These are phyloP conservation scores for Pholiota conissans DNA, from an alignment of 768 basidiomycete species.

Conservation along the genomic window DNA sequence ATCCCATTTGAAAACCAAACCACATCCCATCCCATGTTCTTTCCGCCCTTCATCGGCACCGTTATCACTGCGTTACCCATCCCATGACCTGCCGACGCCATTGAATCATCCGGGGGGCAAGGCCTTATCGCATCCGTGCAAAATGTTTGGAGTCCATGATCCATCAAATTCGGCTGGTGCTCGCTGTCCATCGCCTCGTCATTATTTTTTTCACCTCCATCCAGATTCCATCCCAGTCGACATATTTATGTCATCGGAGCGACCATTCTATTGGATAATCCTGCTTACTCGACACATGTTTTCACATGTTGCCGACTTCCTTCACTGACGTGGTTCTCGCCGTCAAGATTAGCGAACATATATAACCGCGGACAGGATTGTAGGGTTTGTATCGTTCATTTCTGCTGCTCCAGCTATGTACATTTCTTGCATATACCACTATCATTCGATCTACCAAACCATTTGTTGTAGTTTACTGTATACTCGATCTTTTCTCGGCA, in stretches of 20 bases:
- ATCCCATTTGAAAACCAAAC: too few relatives aligned
- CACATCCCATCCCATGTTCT: too few relatives aligned
- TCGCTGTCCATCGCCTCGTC: not conserved
- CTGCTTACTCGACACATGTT: not conserved
- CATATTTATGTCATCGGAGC: not conserved
- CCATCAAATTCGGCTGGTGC: not conserved
- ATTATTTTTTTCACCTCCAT: too few relatives aligned
- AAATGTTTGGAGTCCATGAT: too few relatives aligned
- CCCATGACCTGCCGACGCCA: too few relatives aligned
- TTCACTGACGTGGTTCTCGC: not conserved
- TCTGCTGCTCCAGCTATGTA: not conserved
- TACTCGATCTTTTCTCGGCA: not conserved
- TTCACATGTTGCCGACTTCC: constrained; percentile 6
- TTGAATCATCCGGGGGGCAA: too few relatives aligned
- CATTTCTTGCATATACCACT: not conserved
- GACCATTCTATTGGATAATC: not conserved
- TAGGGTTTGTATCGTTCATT: not conserved
- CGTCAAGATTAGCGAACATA: not conserved
- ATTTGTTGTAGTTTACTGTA: not conserved
- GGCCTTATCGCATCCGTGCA: too few relatives aligned
- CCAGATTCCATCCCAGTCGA: not conserved
- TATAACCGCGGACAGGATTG: not conserved
- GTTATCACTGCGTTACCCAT: too few relatives aligned
- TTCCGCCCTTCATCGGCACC: too few relatives aligned
- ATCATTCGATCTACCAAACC: not conserved